These are phyloP conservation scores for Ceratobasidium papillatum DNA, from an alignment of 1,284 basidiomycete genomes.

Conservation along the genomic window DNA sequence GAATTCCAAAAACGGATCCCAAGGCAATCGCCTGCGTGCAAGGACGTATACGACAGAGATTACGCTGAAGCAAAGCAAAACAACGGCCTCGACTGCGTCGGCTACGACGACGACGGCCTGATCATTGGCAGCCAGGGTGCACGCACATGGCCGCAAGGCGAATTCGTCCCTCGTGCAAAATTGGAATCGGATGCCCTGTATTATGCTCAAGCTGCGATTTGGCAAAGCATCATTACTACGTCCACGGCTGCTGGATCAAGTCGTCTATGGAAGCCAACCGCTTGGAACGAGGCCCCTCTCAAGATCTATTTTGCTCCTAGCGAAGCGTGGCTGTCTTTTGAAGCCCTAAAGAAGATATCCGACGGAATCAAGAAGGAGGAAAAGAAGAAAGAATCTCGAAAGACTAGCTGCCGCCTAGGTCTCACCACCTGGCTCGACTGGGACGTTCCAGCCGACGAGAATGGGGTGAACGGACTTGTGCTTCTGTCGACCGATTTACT, in stretches of 20 bases:
- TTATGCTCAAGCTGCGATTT: neutral
- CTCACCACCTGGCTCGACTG: neutral
- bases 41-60: neutral
- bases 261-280: neutral
- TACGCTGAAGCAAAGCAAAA: neutral
- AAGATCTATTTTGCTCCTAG: neutral
- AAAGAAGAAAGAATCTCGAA: neutral
- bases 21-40: neutral
- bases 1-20: neutral
- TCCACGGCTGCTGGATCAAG: neutral
- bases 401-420: neutral
- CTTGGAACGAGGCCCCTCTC: neutral
- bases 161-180: neutral
- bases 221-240: neutral
- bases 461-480: neutral
- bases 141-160: neutral
- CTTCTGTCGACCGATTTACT: neutral
- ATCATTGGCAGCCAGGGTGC: neutral
- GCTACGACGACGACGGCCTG: neutral
- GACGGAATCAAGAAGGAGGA: neutral
- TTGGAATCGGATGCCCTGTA: neutral
- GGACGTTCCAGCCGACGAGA: neutral
- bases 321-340: neutral
- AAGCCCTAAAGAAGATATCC: neutral
- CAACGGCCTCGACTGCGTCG: neutral